phyloP scores from a whole-genome alignment of 306 rosid species.

The Dryas alaskensis region DNA sequence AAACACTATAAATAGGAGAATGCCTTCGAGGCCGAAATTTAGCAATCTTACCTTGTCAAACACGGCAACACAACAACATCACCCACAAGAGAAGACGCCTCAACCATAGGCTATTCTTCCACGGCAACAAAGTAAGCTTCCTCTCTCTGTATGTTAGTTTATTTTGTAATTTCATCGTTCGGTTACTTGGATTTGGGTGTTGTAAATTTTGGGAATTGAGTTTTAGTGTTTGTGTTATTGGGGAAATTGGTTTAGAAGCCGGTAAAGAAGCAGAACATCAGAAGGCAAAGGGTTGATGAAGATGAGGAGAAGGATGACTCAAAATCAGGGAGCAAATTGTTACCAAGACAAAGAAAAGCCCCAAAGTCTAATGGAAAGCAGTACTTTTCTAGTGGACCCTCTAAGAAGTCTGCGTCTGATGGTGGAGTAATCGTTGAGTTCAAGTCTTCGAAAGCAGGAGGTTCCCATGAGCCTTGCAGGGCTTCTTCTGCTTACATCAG shows the following conservation, averaged over 20 bases:
- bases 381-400: conserved; percentile 33
- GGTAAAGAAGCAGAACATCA: conserved; percentile 35
- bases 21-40: too few relatives aligned
- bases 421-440: conserved; percentile 35
- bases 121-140: neutral
- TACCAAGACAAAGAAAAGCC: conserved; percentile 35
- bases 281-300: conserved; percentile 33
- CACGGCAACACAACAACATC: neutral
- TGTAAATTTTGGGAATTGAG: neutral
- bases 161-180: neutral
- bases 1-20: too few relatives aligned
- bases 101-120: neutral
- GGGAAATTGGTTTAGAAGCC: conserved; percentile 26
- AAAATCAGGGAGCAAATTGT: conserved; percentile 16
- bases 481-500: conserved; percentile 83
- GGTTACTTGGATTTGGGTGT: neutral
- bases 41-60: neutral
- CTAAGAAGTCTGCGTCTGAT: conserved; percentile 20
- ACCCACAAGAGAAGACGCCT: neutral
- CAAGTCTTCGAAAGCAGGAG: conserved; percentile 82
- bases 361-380: conserved; percentile 35
- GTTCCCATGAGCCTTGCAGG: conserved; percentile 83
- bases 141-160: too few relatives aligned
- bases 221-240: neutral
- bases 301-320: conserved; percentile 35